These are phyloP conservation scores for Cytospora leucostoma DNA, from an alignment of 2,329 filamentous ascomycete genomes.

Conservation along the genomic window DNA sequence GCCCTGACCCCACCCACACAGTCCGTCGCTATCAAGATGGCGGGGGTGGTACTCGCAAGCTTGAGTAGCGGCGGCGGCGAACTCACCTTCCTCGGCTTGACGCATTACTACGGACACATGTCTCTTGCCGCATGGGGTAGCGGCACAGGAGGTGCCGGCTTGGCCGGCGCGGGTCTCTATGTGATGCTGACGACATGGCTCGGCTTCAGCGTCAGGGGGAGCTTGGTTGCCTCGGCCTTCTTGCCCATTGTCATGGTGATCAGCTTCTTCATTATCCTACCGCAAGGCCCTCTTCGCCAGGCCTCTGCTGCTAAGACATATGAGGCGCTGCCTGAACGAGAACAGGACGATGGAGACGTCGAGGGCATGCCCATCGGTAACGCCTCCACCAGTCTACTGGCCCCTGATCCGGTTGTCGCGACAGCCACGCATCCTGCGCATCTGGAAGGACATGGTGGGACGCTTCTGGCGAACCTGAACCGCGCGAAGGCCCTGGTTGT, in stretches of 20 bases:
- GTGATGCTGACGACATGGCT: slow-evolving; percentile 81
- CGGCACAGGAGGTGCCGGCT: slow-evolving; percentile 84
- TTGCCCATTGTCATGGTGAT: slow-evolving; percentile 80
- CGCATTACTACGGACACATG: slow-evolving; percentile 88
- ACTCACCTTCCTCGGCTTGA: slow-evolving; percentile 85
- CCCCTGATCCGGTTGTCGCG: slow-evolving; percentile 44
- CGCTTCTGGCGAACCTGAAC: slow-evolving; percentile 56
- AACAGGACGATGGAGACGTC: slow-evolving; percentile 40
- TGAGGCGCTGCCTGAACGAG: slow-evolving; percentile 49
- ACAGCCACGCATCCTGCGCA: slow-evolving; percentile 43
- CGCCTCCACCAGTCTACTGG: slow-evolving; percentile 52
- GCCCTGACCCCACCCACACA: slow-evolving; percentile 70
- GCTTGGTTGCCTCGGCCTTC: slow-evolving; percentile 75
- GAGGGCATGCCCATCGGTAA: slow-evolving; percentile 40
- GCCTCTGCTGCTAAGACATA: slow-evolving; percentile 53
- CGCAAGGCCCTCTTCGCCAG: slow-evolving; percentile 63
- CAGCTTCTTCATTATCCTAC: slow-evolving; percentile 83
- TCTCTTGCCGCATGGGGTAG: slow-evolving; percentile 90
- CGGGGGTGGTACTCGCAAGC: slow-evolving; percentile 82
- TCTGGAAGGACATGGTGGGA: slow-evolving; percentile 35
- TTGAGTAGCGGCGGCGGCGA: slow-evolving; percentile 86
- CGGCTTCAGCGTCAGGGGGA: slow-evolving; percentile 71
- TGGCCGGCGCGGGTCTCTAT: slow-evolving; percentile 86
- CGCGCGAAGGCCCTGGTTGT: slow-evolving; percentile 72
- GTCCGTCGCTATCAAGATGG: slow-evolving; percentile 73